Percentiles rank a stretch among this genome's conserved stretches.
Evolutionary conservation across 208 protist genomes (phyloP).

Genomic region (Polymyxa betae): DNA sequence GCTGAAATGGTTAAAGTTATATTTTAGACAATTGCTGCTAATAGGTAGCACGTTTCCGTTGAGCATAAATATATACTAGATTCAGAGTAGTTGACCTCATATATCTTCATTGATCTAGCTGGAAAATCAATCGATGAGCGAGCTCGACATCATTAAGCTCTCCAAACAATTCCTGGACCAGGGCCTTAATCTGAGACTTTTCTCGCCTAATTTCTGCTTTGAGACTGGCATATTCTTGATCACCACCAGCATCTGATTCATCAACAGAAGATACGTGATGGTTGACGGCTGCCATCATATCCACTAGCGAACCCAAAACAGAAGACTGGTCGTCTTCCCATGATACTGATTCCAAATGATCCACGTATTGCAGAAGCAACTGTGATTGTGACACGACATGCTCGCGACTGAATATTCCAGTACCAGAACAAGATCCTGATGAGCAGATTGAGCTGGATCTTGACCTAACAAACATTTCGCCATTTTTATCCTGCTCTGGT

Average conservation of each 20-base stretch:
- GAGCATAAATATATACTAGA: no score
- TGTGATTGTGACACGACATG: background rate
- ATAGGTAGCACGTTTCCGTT: no score
- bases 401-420: background rate
- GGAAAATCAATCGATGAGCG: conserved; percentile 2
- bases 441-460: background rate
- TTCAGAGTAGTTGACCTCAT: no score
- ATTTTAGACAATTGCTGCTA: no score
- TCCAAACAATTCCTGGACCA: conserved; percentile 48
- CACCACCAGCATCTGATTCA: background rate
- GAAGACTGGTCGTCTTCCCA: background rate
- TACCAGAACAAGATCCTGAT: background rate
- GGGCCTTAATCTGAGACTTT: conserved; percentile 22
- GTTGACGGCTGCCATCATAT: conserved; percentile 14
- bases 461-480: background rate
- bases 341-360: conserved; percentile 10
- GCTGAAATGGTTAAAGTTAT: background rate
- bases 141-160: conserved; percentile 9
- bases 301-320: background rate
- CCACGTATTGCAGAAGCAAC: background rate
- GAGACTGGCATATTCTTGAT: background rate
- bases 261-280: background rate
- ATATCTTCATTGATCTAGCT: conserved; percentile 45
- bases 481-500: background rate
- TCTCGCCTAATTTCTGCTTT: background rate